Evolutionary conservation across 2,329 filamentous ascomycete genomes (phyloP).

Genomic region (Scytalidium lignicola): DNA sequence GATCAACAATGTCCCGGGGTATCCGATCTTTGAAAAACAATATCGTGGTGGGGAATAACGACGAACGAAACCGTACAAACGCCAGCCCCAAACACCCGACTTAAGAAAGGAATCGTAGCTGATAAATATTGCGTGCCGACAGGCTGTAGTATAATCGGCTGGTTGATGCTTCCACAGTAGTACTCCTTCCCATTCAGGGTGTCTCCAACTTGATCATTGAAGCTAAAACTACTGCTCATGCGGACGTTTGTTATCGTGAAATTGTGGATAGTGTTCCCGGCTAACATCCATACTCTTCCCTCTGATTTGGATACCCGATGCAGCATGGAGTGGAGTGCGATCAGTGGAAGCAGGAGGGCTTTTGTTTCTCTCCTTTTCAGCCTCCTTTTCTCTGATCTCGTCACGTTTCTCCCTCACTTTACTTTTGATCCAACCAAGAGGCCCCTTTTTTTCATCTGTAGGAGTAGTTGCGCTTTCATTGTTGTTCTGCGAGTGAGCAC

Average conservation of each 20-base stretch:
- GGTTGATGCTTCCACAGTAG: neutral
- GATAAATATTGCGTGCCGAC: neutral
- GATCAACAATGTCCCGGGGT: slow-evolving; percentile 2
- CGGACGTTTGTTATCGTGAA: slow-evolving; percentile 6
- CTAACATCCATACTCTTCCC: slow-evolving; percentile 25
- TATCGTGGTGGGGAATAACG: neutral
- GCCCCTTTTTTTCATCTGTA: slow-evolving; percentile 39
- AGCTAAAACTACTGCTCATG: slow-evolving; percentile 3
- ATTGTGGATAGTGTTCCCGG: slow-evolving; percentile 15
- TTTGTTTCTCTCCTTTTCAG: slow-evolving; percentile 24
- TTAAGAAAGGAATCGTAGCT: neutral
- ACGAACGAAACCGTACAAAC: neutral
- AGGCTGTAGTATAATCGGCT: neutral
- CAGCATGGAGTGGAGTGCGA: slow-evolving; percentile 7
- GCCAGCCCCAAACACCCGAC: neutral
- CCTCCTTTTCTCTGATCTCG: slow-evolving; percentile 26
- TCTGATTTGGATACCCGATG: slow-evolving; percentile 10
- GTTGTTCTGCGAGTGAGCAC: slow-evolving; percentile 27
- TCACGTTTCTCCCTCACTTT: slow-evolving; percentile 51
- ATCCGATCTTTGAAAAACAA: slow-evolving; percentile 4
- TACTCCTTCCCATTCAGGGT: neutral
- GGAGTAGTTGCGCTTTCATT: slow-evolving; percentile 21
- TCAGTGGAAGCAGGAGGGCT: slow-evolving; percentile 24
- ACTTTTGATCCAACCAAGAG: slow-evolving; percentile 60
- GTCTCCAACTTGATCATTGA: neutral